These are phyloP conservation scores for Colletotrichum simmondsii DNA, from an alignment of 2,329 filamentous ascomycete species.

Conservation along the genomic window DNA sequence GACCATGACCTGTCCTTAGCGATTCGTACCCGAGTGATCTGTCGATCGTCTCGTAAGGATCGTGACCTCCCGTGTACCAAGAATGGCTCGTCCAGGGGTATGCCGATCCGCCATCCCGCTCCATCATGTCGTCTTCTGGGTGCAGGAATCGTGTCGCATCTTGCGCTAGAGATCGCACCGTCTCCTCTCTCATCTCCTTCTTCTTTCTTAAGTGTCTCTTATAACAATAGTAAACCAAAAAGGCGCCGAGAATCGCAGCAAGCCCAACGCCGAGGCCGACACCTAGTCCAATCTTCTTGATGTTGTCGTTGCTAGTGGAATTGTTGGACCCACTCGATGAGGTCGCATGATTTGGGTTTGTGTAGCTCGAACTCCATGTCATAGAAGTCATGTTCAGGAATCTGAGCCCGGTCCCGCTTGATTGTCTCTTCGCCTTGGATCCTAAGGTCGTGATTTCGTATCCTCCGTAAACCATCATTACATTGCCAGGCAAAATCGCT, in stretches of 20 bases:
- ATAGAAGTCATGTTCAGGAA: slow-evolving; percentile 70
- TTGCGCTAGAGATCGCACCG: slow-evolving; percentile 60
- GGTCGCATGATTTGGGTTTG: slow-evolving; percentile 51
- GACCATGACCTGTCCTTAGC: slow-evolving; percentile 47
- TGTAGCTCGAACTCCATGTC: slow-evolving; percentile 63
- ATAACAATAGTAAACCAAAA: slow-evolving; percentile 62
- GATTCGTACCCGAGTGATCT: slow-evolving; percentile 62
- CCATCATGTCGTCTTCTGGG: slow-evolving; percentile 57
- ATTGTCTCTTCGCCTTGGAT: slow-evolving; percentile 47
- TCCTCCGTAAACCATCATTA: slow-evolving; percentile 76
- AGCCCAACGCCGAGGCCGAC: slow-evolving; percentile 74
- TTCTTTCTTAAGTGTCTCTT: slow-evolving; percentile 49
- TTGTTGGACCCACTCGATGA: not conserved
- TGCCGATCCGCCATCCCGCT: slow-evolving; percentile 46
- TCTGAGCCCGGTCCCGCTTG: slow-evolving; percentile 42
- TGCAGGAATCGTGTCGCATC: slow-evolving; percentile 59
- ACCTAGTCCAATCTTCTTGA: slow-evolving; percentile 68
- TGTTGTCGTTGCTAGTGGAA: slow-evolving; percentile 24
- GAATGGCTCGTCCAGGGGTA: slow-evolving; percentile 44
- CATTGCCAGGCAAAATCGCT: slow-evolving; percentile 71
- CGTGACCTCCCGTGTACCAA: slow-evolving; percentile 60
- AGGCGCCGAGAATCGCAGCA: slow-evolving; percentile 57
- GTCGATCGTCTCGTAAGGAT: slow-evolving; percentile 52
- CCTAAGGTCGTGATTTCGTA: slow-evolving; percentile 58
- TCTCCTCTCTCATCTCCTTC: slow-evolving; percentile 52